Evolutionary conservation across 768 basidiomycete species (phyloP).

Genomic region (Dioszegia crocea): DNA sequence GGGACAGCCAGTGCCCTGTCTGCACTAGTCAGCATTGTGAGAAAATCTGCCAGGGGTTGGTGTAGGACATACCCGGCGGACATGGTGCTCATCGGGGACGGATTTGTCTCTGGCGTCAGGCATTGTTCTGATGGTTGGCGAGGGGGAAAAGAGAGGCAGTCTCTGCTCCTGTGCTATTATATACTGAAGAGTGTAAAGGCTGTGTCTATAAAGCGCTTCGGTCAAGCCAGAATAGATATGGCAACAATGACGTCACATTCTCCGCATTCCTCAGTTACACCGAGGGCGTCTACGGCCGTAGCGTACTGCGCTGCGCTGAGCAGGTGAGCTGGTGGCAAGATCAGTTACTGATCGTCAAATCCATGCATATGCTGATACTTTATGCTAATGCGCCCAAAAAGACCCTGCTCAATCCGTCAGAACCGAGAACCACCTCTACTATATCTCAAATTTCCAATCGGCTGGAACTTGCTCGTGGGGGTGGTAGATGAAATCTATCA

Average conservation of each 20-base stretch:
- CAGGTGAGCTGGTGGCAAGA: no score
- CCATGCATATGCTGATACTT: no score
- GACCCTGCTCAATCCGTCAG: no score
- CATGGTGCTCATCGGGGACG: conserved; percentile 44
- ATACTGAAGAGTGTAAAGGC: no score
- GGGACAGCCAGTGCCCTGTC: conserved; percentile 45
- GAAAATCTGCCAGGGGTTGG: background rate
- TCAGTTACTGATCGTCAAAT: no score
- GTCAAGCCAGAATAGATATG: background rate
- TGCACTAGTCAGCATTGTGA: conserved; percentile 10
- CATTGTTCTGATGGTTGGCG: conserved; percentile 11
- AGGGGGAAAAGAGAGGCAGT: background rate
- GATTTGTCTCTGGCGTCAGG: conserved; percentile 24
- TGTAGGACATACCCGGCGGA: conserved; percentile 29
- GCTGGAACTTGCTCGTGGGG: background rate
- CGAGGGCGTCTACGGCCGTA: background rate
- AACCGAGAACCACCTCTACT: no score
- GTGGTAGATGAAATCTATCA: background rate
- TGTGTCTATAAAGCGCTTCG: no score
- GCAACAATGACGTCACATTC: background rate
- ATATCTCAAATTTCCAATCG: no score
- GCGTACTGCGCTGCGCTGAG: no score
- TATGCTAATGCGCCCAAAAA: no score
- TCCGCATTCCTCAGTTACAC: no score
- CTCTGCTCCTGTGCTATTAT: no score